Percentiles rank a stretch among this genome's conserved stretches.
Evolutionary conservation across 768 basidiomycete genomes (phyloP).

Genomic region (Arthromyces matolae): DNA sequence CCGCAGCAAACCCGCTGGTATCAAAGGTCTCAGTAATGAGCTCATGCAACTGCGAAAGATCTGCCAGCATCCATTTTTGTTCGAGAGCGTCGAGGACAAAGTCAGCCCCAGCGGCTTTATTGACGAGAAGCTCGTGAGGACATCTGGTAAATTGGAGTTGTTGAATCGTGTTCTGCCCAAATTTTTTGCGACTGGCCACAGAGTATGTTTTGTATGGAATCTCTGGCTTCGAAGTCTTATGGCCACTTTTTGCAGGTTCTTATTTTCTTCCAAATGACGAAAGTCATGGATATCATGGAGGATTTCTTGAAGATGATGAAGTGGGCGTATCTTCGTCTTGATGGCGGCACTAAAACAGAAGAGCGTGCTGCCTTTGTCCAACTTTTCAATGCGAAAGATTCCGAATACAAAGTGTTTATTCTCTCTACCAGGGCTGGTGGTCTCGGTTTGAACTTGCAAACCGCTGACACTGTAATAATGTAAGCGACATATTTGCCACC

Average conservation of each 20-base stretch:
- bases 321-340: constrained; percentile 87
- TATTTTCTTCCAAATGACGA: constrained; percentile 99
- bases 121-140: constrained; percentile 81
- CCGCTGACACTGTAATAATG: constrained; percentile 96
- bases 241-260: constrained; percentile 60
- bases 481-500: constrained; percentile 33
- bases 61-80: constrained; percentile 96
- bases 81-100: constrained; percentile 92
- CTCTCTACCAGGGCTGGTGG: constrained; percentile 92
- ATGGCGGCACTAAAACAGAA: constrained; percentile 95
- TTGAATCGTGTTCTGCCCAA: constrained; percentile 91
- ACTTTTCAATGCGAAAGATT: constrained; percentile 84
- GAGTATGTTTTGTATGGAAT: constrained; percentile 44
- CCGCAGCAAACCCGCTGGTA: constrained; percentile 64
- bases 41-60: constrained; percentile 98
- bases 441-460: constrained; percentile 91
- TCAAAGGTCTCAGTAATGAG: constrained; percentile 90
- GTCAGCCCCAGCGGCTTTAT: constrained; percentile 80
- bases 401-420: constrained; percentile 89
- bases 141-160: constrained; percentile 92
- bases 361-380: constrained; percentile 87
- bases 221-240: constrained; percentile 5
- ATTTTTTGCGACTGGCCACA: constrained; percentile 88
- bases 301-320: constrained; percentile 88
- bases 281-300: constrained; percentile 98